Evolutionary conservation across 352 stramenopile genomes (phyloP).

Genomic region (Saprolegnia diclina): DNA sequence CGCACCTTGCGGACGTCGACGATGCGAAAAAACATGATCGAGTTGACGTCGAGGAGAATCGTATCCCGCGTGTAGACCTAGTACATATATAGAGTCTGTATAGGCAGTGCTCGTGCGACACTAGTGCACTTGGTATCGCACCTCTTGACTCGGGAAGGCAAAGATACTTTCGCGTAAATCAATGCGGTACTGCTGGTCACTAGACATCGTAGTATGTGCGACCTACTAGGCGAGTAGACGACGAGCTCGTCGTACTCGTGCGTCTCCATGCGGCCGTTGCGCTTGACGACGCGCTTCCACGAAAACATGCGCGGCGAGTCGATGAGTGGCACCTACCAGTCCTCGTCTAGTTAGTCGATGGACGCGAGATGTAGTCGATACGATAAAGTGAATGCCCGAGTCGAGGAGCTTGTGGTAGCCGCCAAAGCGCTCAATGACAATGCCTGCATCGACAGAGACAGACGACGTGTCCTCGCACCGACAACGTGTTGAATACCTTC

Average conservation of each 20-base stretch:
- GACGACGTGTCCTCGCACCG: neutral
- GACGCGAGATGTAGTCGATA: neutral
- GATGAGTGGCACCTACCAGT: slow-evolving; percentile 30
- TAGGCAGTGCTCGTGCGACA: neutral
- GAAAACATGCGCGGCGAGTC: slow-evolving; percentile 31
- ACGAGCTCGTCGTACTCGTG: slow-evolving; percentile 17
- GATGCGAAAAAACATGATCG: slow-evolving; percentile 38
- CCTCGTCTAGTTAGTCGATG: neutral
- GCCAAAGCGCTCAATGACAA: slow-evolving; percentile 38
- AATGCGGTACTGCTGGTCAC: slow-evolving; percentile 29
- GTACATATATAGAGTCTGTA: too few species aligned
- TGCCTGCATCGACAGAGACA: slow-evolving; percentile 15
- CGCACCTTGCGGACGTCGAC: slow-evolving; percentile 32
- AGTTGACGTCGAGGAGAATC: slow-evolving; percentile 33
- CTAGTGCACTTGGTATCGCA: neutral
- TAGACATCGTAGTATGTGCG: neutral
- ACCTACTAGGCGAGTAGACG: too few species aligned
- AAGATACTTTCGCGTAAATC: slow-evolving; percentile 35
- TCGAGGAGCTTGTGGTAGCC: slow-evolving; percentile 29
- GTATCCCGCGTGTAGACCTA: slow-evolving; percentile 33
- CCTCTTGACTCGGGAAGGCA: slow-evolving; percentile 33
- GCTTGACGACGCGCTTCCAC: slow-evolving; percentile 28
- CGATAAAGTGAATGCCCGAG: slow-evolving; percentile 32
- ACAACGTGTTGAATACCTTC: slow-evolving; percentile 11
- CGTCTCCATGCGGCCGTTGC: slow-evolving; percentile 22